Conservation (phyloP, 75 land plant genomes). For the Azolla pinnata region DNA sequence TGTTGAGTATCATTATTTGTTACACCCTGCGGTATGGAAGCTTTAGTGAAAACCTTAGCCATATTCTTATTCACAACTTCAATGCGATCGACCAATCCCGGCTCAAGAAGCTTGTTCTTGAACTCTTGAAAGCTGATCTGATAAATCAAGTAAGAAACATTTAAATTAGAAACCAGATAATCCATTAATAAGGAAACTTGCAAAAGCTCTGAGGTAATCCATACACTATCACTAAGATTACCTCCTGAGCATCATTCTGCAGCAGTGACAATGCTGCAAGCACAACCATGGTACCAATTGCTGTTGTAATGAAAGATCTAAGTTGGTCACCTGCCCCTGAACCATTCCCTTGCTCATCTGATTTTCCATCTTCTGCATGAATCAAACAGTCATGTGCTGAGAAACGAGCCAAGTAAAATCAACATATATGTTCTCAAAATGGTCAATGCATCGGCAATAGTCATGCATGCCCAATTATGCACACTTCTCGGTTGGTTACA, state of each 20-base stretch:
- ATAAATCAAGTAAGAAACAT: neutral
- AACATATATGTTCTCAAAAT: too few species aligned
- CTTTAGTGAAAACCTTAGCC: slow-evolving; percentile 97
- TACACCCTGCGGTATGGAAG: too few species aligned
- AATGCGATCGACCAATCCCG: slow-evolving; percentile 88
- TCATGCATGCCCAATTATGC: too few species aligned
- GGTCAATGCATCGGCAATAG: too few species aligned
- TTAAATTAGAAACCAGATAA: neutral
- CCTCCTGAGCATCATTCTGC: slow-evolving; percentile 31
- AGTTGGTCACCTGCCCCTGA: slow-evolving; percentile 16
- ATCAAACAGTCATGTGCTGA: neutral
- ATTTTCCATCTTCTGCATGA: slow-evolving; percentile 14
- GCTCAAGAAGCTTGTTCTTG: slow-evolving; percentile 85
- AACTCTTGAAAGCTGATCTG: slow-evolving; percentile 99
- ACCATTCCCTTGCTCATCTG: slow-evolving; percentile 12
- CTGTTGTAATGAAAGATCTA: slow-evolving; percentile 22
- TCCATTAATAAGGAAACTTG: too few species aligned
- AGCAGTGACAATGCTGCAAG: slow-evolving; percentile 22
- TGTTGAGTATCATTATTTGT: too few species aligned
- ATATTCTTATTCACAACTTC: slow-evolving; percentile 85
- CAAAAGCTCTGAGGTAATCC: too few species aligned
- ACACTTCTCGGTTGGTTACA: too few species aligned
- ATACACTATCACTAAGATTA: too few species aligned
- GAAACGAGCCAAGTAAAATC: too few species aligned
- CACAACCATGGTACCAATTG: slow-evolving; percentile 16